Conservation (phyloP, 495 filamentous ascomycete genomes). For the Penicillium manginii region DNA sequence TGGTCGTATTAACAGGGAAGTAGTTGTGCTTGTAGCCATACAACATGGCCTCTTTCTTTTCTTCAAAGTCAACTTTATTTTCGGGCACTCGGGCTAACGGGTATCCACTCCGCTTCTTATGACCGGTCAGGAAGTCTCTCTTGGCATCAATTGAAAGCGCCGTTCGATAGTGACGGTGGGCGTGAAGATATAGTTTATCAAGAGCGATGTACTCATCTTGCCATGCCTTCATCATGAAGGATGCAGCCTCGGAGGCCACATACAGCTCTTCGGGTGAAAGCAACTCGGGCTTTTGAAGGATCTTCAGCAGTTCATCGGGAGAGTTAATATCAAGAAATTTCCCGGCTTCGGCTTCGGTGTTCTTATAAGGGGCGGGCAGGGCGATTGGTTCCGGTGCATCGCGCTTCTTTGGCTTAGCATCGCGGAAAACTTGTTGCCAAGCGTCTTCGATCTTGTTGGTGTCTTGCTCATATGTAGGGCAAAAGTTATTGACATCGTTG, state of each 20-base stretch:
- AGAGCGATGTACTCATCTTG: constrained; percentile 68
- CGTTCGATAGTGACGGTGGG: constrained; percentile 42
- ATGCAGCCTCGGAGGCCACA: constrained; percentile 53
- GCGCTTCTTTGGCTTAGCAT: constrained; percentile 44
- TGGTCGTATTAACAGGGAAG: constrained; percentile 15
- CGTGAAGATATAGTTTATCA: constrained; percentile 55
- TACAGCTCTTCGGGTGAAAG: constrained; percentile 55
- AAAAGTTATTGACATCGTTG: constrained; percentile 53
- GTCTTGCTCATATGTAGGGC: constrained; percentile 40
- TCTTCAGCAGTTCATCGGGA: constrained; percentile 37
- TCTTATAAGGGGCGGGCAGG: constrained; percentile 51
- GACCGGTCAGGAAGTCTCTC: constrained; percentile 16
- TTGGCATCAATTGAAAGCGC: constrained; percentile 18
- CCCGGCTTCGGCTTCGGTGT: constrained; percentile 34
- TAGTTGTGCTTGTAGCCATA: constrained; percentile 46
- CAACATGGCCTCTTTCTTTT: constrained; percentile 48
- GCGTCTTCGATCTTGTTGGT: constrained; percentile 27
- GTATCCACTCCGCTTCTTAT: constrained; percentile 25
- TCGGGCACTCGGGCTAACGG: constrained; percentile 27
- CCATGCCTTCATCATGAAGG: constrained; percentile 57
- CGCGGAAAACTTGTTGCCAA: constrained; percentile 40
- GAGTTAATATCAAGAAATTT: constrained; percentile 50
- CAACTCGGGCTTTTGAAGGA: constrained; percentile 41
- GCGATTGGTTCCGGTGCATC: constrained; percentile 47
- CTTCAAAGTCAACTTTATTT: constrained; percentile 33